Percentiles rank a stretch among this genome's conserved stretches.
Evolutionary conservation across 108 stramenopile genomes (phyloP).

Genomic region (Cyclotella sp.): DNA sequence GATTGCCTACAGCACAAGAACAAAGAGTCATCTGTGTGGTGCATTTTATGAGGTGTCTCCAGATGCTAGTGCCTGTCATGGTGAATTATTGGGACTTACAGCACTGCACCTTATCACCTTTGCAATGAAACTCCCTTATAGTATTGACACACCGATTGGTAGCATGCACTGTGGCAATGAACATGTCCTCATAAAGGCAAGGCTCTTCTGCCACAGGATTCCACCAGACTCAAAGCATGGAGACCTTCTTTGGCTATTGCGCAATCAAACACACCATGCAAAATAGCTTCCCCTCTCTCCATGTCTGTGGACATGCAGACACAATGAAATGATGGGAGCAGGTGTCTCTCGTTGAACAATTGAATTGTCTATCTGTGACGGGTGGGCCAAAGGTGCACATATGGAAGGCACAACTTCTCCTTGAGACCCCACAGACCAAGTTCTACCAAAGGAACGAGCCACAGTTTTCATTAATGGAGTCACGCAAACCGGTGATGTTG

Average conservation of each 20-base stretch:
- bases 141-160: not conserved
- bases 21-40: not conserved
- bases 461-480: not conserved
- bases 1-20: not conserved
- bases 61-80: not conserved
- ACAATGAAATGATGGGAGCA: not conserved
- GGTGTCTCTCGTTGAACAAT: not conserved
- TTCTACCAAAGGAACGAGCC: not conserved
- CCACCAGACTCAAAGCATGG: not conserved
- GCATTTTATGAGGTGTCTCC: not conserved
- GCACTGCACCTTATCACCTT: not conserved
- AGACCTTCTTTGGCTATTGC: not conserved
- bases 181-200: not conserved
- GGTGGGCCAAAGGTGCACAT: not conserved
- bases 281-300: not conserved
- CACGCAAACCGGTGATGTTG: not conserved
- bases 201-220: not conserved
- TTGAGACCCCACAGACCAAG: not conserved
- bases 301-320: not conserved
- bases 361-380: not conserved
- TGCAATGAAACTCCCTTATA: not conserved
- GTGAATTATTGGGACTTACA: not conserved
- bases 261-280: too few species aligned
- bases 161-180: not conserved
- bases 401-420: too few species aligned